Evolutionary conservation across 305 asterid genomes (phyloP).

Genomic region (Plantago rigida): DNA sequence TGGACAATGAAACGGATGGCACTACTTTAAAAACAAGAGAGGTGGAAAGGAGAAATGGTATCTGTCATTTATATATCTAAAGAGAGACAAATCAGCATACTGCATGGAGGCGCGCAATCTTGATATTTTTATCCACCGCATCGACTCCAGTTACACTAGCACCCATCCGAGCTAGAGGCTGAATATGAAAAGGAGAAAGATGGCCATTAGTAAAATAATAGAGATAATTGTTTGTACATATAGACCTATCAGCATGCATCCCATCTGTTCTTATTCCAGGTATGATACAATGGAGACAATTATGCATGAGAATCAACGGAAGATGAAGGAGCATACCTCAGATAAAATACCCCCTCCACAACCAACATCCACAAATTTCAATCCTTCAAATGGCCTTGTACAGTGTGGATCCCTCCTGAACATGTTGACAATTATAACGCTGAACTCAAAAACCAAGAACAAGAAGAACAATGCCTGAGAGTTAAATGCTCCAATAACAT

Average conservation of each 20-base stretch:
- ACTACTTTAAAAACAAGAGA: too few relatives aligned
- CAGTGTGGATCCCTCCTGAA: slow-evolving; percentile 66
- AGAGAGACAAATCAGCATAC: slow-evolving; percentile 34
- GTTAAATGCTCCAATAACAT: neutral
- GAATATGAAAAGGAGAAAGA: slow-evolving; percentile 22
- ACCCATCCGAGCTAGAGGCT: slow-evolving; percentile 90
- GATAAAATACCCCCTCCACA: slow-evolving; percentile 95
- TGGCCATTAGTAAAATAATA: neutral
- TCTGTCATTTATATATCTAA: too few relatives aligned
- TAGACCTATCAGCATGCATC: neutral
- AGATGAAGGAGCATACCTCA: slow-evolving; percentile 48
- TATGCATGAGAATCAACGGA: slow-evolving; percentile 20
- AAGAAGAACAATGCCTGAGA: neutral
- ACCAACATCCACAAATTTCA: slow-evolving; percentile 75
- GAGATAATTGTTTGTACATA: neutral
- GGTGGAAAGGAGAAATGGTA: neutral
- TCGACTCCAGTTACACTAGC: slow-evolving; percentile 80
- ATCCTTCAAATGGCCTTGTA: slow-evolving; percentile 77
- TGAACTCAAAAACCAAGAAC: slow-evolving; percentile 18
- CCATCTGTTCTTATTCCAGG: too few relatives aligned
- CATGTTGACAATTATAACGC: slow-evolving; percentile 26
- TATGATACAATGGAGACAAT: slow-evolving; percentile 15
- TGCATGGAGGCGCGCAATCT: slow-evolving; percentile 78
- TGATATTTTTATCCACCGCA: slow-evolving; percentile 84
- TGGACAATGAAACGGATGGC: too few relatives aligned